A percentile compares a stretch with the other conserved stretches of the same genome.
phyloP scores from a whole-genome alignment of 495 filamentous ascomycete species.

The Podospora pseudopauciseta region DNA sequence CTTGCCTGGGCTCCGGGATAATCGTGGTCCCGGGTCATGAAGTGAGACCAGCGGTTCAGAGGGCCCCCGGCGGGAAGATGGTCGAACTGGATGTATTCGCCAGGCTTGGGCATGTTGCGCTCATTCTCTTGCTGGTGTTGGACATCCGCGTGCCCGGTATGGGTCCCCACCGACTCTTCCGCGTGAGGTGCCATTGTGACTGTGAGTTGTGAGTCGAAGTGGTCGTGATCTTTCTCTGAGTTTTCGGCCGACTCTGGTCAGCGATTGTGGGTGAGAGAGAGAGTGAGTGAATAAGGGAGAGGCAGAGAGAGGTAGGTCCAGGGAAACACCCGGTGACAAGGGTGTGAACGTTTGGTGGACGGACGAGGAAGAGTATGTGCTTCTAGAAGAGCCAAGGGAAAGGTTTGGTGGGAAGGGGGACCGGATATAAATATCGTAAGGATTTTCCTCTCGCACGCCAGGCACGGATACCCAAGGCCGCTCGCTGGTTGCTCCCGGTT shows the following conservation, averaged over 20 bases:
- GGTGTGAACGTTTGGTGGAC: not conserved
- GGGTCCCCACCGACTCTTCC: slow-evolving; percentile 14
- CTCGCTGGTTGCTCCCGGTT: slow-evolving; percentile 3
- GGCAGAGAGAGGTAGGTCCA: not conserved
- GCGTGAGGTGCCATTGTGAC: slow-evolving; percentile 25
- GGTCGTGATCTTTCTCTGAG: not conserved
- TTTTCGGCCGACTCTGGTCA: not conserved
- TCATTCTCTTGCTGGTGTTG: slow-evolving; percentile 6
- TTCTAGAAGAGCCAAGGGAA: slow-evolving; percentile 1
- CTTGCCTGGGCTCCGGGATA: slow-evolving; percentile 86
- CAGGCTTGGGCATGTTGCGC: slow-evolving; percentile 38
- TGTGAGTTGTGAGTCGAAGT: not conserved
- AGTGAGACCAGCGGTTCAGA: slow-evolving; percentile 48
- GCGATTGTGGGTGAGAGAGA: not conserved
- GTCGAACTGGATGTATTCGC: slow-evolving; percentile 46
- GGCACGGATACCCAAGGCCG: not conserved
- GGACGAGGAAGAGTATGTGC: not conserved
- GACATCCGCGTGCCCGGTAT: not conserved
- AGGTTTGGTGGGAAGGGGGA: not conserved
- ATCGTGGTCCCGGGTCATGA: slow-evolving; percentile 66
- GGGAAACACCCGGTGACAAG: not conserved
- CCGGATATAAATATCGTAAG: slow-evolving; percentile 5
- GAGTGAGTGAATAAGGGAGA: no score
- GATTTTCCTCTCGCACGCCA: not conserved
- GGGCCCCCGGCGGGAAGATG: slow-evolving; percentile 39